Percentiles rank a stretch among this genome's conserved stretches.
Conservation (phyloP, 345 rosid genomes). For the Toxicodendron radicans region DNA sequence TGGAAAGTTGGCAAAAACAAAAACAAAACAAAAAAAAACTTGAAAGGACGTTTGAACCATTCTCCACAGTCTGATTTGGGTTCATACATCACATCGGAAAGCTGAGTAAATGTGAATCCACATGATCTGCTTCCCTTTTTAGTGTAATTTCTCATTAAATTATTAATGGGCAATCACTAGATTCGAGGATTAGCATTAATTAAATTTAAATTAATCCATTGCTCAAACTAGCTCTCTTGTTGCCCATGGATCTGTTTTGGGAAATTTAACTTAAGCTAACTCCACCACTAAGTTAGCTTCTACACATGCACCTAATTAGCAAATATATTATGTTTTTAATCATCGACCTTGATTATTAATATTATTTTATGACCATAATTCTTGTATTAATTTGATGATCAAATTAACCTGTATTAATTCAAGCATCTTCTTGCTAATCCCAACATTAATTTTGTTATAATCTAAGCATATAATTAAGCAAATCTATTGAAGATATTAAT, state of each 20-base stretch:
- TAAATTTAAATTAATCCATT: background rate
- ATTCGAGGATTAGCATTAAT: background rate
- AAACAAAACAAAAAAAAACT: too few species aligned
- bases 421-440: too few species aligned
- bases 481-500: too few species aligned
- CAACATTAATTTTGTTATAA: too few species aligned
- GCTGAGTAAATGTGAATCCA: background rate
- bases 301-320: constrained; percentile 29
- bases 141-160: background rate
- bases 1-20: background rate
- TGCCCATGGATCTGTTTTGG: constrained; percentile 1
- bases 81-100: background rate
- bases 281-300: constrained; percentile 24
- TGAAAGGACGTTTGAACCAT: background rate
- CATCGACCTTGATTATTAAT: too few species aligned
- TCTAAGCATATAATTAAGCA: too few species aligned
- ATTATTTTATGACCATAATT: too few species aligned
- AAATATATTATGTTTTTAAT: too few species aligned
- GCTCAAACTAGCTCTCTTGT: background rate
- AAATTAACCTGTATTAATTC: too few species aligned
- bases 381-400: too few species aligned
- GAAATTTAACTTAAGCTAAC: constrained; percentile 9
- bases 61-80: background rate
- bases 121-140: constrained; percentile 8
- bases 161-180: background rate